Evolutionary conservation across 2,329 filamentous ascomycete species (phyloP).

Genomic region (Nemania bipapillata): DNA sequence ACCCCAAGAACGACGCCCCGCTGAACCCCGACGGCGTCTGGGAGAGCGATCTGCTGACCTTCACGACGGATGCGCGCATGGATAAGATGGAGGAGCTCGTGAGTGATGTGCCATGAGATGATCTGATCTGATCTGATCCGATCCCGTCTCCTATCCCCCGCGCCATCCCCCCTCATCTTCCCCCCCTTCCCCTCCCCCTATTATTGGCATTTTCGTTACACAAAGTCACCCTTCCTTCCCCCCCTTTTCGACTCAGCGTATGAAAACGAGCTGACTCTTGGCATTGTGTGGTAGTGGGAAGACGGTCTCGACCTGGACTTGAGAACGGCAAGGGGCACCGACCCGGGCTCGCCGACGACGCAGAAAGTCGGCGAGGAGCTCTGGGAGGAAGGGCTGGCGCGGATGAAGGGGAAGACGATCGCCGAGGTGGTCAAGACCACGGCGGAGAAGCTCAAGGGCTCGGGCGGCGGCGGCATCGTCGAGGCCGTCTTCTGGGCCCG

Average conservation of each 20-base stretch:
- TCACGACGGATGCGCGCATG: slow-evolving; percentile 92
- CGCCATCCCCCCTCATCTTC: not conserved
- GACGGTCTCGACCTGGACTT: slow-evolving; percentile 46
- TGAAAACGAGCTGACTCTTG: not conserved
- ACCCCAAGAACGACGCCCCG: slow-evolving; percentile 77
- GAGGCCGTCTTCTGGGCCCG: slow-evolving; percentile 78
- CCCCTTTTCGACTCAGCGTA: not conserved
- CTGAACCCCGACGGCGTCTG: slow-evolving; percentile 74
- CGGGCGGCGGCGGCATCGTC: slow-evolving; percentile 74
- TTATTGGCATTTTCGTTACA: not conserved
- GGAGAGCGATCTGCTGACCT: slow-evolving; percentile 80
- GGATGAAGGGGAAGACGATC: slow-evolving; percentile 47
- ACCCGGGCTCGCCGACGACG: slow-evolving; percentile 54
- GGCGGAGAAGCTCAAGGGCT: slow-evolving; percentile 57
- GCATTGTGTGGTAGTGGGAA: slow-evolving; percentile 46
- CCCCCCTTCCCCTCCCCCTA: not conserved
- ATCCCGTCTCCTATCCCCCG: no score
- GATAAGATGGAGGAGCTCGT: slow-evolving; percentile 78
- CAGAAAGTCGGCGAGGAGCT: slow-evolving; percentile 51
- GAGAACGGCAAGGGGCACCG: slow-evolving; percentile 35
- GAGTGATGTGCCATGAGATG: no score
- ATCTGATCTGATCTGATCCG: no score
- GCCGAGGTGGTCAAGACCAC: slow-evolving; percentile 52
- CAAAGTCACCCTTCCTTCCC: not conserved
- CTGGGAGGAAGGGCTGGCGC: slow-evolving; percentile 34